Base-by-base conservation (phyloP, 192 early-diverging fungal species). In the Podila minutissima region DNA sequence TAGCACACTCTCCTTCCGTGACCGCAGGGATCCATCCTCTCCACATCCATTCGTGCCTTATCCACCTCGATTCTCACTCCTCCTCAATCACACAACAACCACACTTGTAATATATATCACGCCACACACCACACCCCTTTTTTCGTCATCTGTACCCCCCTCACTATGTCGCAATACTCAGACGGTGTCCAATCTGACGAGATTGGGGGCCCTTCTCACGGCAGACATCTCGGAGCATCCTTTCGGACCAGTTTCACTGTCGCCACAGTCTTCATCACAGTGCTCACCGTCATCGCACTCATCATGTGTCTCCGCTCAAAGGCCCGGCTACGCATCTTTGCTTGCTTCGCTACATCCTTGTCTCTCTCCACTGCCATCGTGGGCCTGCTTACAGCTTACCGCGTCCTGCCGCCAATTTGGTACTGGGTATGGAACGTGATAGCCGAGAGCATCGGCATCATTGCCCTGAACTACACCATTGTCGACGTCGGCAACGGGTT, bases 391-490 rank as follows among this genome's bases (percentile, higher is more conserved):
- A 35, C 69, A 7, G 64, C 28, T 15, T 9, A 62, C 13, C 55
- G 61, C 32, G 41, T 15, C 1, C 1, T 46, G 41, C 1, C 15
- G 3, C 41, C 41, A 46, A 46, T 46, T 17, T 68, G 71, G 71
- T 81, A 68, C 63, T 81, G 71, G 71, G 62, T 62, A 5, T 81
- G 77, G 77, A 69, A 81, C 26, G 72, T 81, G 31, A 26, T 61
- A 17, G 77, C 37, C 11, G 71, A 81, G 50, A 53, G 66, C 31
- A 28, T 49, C 4, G 77, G 41, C 0, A 66, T 81, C 8, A 50
- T 73, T 26, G 55, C 60, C 22, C 63, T 81, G 22, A 48, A 61
- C 10, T 26, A 65, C 17, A 65, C 71, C 4, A 73, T 81, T 31
- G 66, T 81, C 66, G 35, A 38, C 31, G 77, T 81, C 20, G 77